Conservation (phyloP, 2,329 filamentous ascomycete species). For the Calonectria fujianensis region DNA sequence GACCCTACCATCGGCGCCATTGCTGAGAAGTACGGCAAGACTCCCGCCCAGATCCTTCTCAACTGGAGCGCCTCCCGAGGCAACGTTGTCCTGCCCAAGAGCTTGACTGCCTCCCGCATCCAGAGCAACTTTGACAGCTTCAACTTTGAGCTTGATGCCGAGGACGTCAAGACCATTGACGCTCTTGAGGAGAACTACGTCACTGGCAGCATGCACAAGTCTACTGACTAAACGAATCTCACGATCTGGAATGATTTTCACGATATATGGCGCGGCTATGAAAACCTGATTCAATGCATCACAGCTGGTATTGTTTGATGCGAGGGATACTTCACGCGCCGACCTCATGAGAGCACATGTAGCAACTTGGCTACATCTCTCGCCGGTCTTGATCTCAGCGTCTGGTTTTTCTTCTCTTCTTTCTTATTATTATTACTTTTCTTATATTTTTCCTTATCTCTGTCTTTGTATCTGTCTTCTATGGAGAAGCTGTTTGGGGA, state of each 20-base stretch:
- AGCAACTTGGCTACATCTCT: slow-evolving; percentile 34
- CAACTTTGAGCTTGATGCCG: slow-evolving; percentile 75
- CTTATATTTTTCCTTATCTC: slow-evolving; percentile 1
- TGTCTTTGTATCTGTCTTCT: slow-evolving; percentile 10
- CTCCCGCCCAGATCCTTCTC: slow-evolving; percentile 84
- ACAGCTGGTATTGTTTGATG: slow-evolving; percentile 42
- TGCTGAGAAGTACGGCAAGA: slow-evolving; percentile 81
- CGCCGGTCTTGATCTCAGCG: slow-evolving; percentile 26
- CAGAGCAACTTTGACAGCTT: slow-evolving; percentile 79
- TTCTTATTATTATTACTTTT: slow-evolving; percentile 9
- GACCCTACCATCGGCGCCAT: slow-evolving; percentile 77
- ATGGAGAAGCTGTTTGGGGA: slow-evolving; percentile 5
- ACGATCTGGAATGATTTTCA: slow-evolving; percentile 35
- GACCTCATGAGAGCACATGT: slow-evolving; percentile 38
- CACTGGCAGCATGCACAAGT: slow-evolving; percentile 72
- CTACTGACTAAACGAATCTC: slow-evolving; percentile 57
- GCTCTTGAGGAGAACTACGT: slow-evolving; percentile 82
- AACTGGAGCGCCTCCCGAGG: slow-evolving; percentile 87
- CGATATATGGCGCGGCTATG: slow-evolving; percentile 23
- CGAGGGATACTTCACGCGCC: slow-evolving; percentile 35
- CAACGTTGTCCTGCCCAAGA: slow-evolving; percentile 85
- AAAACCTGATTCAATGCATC: slow-evolving; percentile 30
- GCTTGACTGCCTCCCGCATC: slow-evolving; percentile 78
- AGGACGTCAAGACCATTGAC: slow-evolving; percentile 79
- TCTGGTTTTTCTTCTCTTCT: slow-evolving; percentile 29